Conservation (phyloP, 306 rosid genomes). For the Cicer cuneatum region DNA sequence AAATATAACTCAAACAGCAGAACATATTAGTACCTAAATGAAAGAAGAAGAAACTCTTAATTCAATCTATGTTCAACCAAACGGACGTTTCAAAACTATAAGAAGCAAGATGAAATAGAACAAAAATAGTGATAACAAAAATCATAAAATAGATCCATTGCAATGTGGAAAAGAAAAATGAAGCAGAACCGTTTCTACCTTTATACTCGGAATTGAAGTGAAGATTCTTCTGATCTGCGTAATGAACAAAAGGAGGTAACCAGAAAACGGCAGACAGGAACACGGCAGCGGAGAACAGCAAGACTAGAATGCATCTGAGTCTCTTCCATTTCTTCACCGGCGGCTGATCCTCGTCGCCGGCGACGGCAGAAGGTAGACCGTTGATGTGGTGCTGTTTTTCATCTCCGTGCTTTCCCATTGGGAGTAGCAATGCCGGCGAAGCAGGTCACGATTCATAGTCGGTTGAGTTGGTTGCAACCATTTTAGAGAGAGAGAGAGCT, state of each 20-base stretch:
- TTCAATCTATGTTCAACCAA: not conserved
- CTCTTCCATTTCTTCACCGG: constrained; percentile 32
- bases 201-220: constrained; percentile 57
- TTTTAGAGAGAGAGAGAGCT: constrained; percentile 36
- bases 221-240: constrained; percentile 66
- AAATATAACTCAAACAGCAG: not conserved
- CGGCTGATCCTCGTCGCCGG: not conserved
- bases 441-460: constrained; percentile 59
- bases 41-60: not conserved
- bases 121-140: not conserved
- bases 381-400: constrained; percentile 46
- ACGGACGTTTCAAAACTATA: not conserved
- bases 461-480: constrained; percentile 51
- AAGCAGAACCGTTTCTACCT: constrained; percentile 49
- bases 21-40: not conserved
- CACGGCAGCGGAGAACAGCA: constrained; percentile 65
- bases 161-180: not conserved
- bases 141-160: constrained; percentile 49
- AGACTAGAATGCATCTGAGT: constrained; percentile 68
- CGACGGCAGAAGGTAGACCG: constrained; percentile 36
- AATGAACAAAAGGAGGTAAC: constrained; percentile 75
- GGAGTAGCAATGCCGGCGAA: constrained; percentile 56
- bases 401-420: constrained; percentile 79
- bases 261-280: constrained; percentile 84
- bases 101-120: not conserved